Base-by-base conservation (phyloP, 2,329 filamentous ascomycete species). In the Penicillium sp. region DNA sequence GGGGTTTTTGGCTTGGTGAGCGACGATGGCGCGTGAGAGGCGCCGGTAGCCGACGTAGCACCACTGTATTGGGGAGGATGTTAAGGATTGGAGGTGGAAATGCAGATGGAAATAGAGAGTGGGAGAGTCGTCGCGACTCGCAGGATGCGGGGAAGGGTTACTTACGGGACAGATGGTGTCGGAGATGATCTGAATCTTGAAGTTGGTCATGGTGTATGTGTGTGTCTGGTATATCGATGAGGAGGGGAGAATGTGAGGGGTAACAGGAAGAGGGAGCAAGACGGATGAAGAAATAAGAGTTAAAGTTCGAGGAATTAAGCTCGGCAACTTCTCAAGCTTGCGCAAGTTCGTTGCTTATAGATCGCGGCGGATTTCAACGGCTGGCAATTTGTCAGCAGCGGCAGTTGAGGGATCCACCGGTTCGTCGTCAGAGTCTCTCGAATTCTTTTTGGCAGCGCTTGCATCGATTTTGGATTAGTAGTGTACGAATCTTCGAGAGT, bases 31-130 rank as follows among this genome's bases (percentile, higher is more conserved):
- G 61, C 83, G 84, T 52, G 89, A 85, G 40, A 96, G 84, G 39
- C 90, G 87, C 63, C 87, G 87, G 72, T 91, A 89, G 75, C 91
- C 92, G 16, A 96, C 81, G 74, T 92, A 95, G 81, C 92, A 90
- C 83, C 85, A 77, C 71, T 77, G 58, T 3, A 6, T 53, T 66
- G 55, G 44, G 14, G 55, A 55, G 31, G 55, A 54, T 33, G 31
- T 63, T 47, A 56, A 27, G 50, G 55, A 19, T 53, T 57, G 18
- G 10, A 22, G 46, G 54, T 47, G 55, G 18, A 31, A 51, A 35
- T 47, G 49, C 43, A n/a, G 22, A 41, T 55, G 41, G 47, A 58
- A 36, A n/a, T 13, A 52, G 44, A 54, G 18, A 31, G 49, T 40
- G 37, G 33, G 46, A 41, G 35, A 19, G 22, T 4, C 24, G 6